These are phyloP conservation scores for Neolentinus lepideus DNA, from an alignment of 1,284 basidiomycete genomes.

Conservation along the genomic window DNA sequence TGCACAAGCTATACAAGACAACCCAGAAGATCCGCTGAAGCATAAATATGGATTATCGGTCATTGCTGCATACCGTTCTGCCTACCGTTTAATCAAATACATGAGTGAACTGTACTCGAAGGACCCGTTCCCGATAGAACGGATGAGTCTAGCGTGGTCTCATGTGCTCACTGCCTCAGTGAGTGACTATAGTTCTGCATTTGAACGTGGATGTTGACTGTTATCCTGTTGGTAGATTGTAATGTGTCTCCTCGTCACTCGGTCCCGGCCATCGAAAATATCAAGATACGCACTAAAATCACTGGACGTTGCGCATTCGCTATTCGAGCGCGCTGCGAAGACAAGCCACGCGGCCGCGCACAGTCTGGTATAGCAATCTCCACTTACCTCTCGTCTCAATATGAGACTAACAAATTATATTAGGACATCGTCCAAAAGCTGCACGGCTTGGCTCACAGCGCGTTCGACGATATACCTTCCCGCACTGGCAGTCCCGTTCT, in stretches of 20 bases:
- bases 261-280: conserved; percentile 49
- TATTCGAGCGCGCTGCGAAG: conserved; percentile 46
- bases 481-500: conserved; percentile 14
- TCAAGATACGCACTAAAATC: conserved; percentile 49
- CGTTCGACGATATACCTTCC: conserved; percentile 28
- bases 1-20: conserved; percentile 54
- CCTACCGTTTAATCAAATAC: conserved; percentile 52
- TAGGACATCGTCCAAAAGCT: conserved; percentile 46
- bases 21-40: conserved; percentile 44
- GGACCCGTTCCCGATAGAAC: conserved; percentile 31
- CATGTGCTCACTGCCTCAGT: conserved; percentile 55
- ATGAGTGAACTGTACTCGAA: conserved; percentile 33
- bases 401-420: conserved; percentile 1
- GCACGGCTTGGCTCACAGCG: conserved; percentile 44
- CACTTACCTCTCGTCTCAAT: conserved; percentile 5
- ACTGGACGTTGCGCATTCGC: conserved; percentile 37
- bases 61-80: conserved; percentile 61
- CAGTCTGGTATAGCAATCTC: conserved; percentile 29
- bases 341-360: conserved; percentile 40
- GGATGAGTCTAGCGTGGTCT: conserved; percentile 52
- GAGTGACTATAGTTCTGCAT: conserved; percentile 19
- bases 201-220: background rate
- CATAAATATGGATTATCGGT: conserved; percentile 64
- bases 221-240: conserved; percentile 55
- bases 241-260: conserved; percentile 57